These are phyloP conservation scores for Rhododendron ferrugineum DNA, from an alignment of 148 eudicot species.

Conservation along the genomic window DNA sequence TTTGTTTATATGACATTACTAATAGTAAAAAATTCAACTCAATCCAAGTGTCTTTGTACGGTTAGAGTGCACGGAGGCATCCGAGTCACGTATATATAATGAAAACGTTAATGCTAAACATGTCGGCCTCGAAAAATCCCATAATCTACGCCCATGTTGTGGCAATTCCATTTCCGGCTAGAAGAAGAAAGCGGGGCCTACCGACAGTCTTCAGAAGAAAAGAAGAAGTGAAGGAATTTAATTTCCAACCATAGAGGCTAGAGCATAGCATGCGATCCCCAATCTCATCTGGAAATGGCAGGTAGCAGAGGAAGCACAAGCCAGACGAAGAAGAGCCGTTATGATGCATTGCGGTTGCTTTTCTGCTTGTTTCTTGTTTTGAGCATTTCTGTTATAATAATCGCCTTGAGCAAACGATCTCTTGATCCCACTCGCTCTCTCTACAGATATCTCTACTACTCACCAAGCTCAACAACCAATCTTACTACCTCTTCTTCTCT, in stretches of 20 bases:
- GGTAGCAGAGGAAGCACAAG: background rate
- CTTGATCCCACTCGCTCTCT: background rate
- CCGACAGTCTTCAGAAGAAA: background rate
- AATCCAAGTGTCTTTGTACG: background rate
- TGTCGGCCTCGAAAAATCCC: background rate
- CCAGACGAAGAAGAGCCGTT: background rate
- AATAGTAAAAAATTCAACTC: background rate
- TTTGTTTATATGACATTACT: too few species aligned
- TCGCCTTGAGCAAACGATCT: background rate
- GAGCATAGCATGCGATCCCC: background rate
- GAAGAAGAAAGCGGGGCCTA: too few species aligned
- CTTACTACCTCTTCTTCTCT: background rate
- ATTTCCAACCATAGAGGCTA: background rate
- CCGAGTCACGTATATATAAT: too few species aligned
- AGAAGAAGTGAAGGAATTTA: background rate
- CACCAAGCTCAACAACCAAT: background rate
- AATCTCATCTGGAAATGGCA: background rate
- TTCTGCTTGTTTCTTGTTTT: background rate
- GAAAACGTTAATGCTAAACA: background rate
- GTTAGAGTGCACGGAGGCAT: background rate
- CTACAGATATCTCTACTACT: background rate
- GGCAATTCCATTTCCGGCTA: background rate
- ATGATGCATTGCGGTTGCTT: background rate
- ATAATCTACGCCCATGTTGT: background rate
- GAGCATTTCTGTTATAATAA: background rate